Base-by-base conservation (phyloP, 225 moss, liverwort and hornwort genomes). In the Sphagnum contortum region DNA sequence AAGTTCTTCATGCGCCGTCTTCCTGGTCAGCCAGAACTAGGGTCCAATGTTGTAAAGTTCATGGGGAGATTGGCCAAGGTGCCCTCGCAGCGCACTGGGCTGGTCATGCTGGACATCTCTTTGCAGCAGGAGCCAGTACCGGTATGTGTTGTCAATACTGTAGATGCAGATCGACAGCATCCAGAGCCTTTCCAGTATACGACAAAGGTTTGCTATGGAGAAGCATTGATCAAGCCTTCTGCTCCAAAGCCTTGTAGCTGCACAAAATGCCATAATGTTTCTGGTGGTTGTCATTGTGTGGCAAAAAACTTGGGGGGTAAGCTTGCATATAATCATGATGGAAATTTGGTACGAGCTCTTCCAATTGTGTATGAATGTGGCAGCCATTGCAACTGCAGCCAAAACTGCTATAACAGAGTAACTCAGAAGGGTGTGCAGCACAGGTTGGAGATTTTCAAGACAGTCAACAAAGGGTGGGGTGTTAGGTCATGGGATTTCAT, bases 381-480 rank as follows among this genome's bases (percentile, higher is more conserved):
- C 13, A 71, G 64, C 8, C 48, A 12, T 0, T 98, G 96, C 75
- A 47, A 51, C 3, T 98, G 96, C 60, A 7, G 57, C 3, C 47
- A 48, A 6, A 69, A 74, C 9, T 98, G 96, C 57, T 75, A 65
- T 61, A 98, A 84, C 64, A 75, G 87, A 12, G 90, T 91, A 46
- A 79, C 80, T 57, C 96, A 98, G 58, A 84, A 75, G 45, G 96
- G 96, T 2, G 10, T 93, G 3, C 78, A 85, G 3, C 82, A 83
- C 68, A 73, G 85, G 8, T 63, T 98, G 1, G 92, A 98, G 76
- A 74, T 98, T 9, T 98, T 98, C 69, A 93, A 88, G 71, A 91
- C 96, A 0, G 53, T 74, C 48, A 70, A 72, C 55, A 93, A 82
- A 63, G 96, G 96, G 5, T 98, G 96, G 96, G 96, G 93, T 3